Percentiles rank a stretch among this genome's conserved stretches.
Evolutionary conservation across 192 early-diverging fungal species (phyloP).

Genomic region (Umbelopsis sp.): DNA sequence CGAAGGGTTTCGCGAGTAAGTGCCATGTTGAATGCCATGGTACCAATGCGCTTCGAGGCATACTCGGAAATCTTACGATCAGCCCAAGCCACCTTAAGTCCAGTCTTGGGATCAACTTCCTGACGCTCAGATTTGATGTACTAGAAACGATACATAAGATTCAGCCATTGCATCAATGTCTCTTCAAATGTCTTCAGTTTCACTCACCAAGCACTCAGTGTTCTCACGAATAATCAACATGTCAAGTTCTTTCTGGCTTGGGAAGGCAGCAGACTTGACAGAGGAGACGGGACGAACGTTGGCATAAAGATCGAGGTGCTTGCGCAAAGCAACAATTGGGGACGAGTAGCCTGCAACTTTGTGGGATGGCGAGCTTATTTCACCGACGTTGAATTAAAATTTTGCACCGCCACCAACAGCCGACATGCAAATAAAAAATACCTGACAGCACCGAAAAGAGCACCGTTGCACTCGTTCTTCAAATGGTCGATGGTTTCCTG

Average conservation of each 20-base stretch:
- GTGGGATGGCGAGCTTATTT: conserved; percentile 89
- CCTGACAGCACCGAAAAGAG: conserved; percentile 96
- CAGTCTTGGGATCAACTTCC: conserved; percentile 62
- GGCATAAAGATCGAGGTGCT: conserved; percentile 94
- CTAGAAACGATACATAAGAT: conserved; percentile 41
- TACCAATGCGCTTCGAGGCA: conserved; percentile 85
- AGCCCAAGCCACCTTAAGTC: conserved; percentile 75
- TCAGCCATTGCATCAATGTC: too few relatives aligned
- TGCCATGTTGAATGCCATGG: conserved; percentile 94
- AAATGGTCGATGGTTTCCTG: conserved; percentile 81
- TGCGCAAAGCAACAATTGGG: conserved; percentile 95
- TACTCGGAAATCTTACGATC: conserved; percentile 89
- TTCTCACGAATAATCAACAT: conserved; percentile 98
- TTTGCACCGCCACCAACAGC: background rate
- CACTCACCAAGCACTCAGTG: conserved; percentile 90
- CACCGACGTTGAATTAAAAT: background rate
- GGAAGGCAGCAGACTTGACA: conserved; percentile 49
- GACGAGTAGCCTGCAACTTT: conserved; percentile 98
- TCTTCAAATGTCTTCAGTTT: background rate
- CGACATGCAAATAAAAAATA: conserved; percentile 25
- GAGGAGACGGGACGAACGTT: conserved; percentile 94
- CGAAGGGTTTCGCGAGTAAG: conserved; percentile 74
- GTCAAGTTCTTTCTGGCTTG: conserved; percentile 74
- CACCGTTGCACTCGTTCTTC: conserved; percentile 86
- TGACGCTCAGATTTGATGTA: conserved; percentile 83